Base-by-base conservation (phyloP, 257 asterid genomes). In the Galeopsis tetrahit region DNA sequence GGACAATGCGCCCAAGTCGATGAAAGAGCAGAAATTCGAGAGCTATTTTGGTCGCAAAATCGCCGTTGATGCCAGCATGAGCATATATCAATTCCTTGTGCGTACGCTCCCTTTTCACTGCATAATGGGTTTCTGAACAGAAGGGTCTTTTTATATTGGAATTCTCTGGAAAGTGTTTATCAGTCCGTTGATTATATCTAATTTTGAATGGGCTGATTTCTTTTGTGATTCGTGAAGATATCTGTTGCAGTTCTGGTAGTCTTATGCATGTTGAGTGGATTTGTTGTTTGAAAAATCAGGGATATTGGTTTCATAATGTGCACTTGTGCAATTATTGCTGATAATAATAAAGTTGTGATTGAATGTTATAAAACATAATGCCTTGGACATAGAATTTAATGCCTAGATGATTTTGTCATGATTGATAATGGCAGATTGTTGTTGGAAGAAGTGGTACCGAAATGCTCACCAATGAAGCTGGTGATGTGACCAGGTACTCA, bases 11-110 rank as follows among this genome's bases (percentile, higher is more conserved):
- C 98, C 99, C 0, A 86, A 76, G 73, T 82, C 96, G 56, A 85
- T 92, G 97, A 90, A 88, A 58, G 99, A 88, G 86, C 98, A 92
- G 83, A 95, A 90, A 79, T 95, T 95, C 51, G 97, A 95, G 73
- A 92, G 97, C 83, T 95, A 86, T 80, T 95, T 90, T 49, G 99
- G 99, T 66, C 91, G 99, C 3, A 95, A 95, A 80, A 92, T 95
- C 36, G 99, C 99, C 43, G 82, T 95, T 70, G 99, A 95, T 60
- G 99, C 98, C 72, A 95, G 99, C 88, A 92, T 92, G 99, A 90
- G 98, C 92, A 95, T 95, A 80, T 95, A 95, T 67, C 99, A 95
- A 61, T 95, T 95, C 81, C 96, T 95, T 75, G 99, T 95, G 48
- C 15, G 87, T 72, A 49, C 7, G 52, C 65, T 69, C 14, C 36